Evolutionary conservation across 2,329 filamentous ascomycete genomes (phyloP).

Genomic region (Sclerotinia borealis): DNA sequence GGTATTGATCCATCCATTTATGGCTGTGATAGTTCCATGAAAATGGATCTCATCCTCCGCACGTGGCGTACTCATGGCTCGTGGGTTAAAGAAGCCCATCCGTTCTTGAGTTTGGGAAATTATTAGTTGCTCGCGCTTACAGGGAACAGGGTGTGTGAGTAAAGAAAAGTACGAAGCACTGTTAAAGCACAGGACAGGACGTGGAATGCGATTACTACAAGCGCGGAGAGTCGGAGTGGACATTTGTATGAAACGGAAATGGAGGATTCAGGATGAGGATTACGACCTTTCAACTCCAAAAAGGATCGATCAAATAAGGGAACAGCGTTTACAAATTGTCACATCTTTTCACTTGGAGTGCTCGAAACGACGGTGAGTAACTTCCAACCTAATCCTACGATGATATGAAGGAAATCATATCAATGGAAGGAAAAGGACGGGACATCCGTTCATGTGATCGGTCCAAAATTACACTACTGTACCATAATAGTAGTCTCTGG

Average conservation of each 20-base stretch:
- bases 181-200: neutral
- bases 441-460: constrained; percentile 11
- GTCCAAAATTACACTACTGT: neutral
- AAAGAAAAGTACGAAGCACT: neutral
- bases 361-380: neutral
- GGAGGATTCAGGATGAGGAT: constrained; percentile 6
- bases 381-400: neutral
- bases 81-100: neutral
- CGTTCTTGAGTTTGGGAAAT: neutral
- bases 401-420: neutral
- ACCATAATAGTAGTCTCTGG: neutral
- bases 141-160: neutral
- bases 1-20: constrained; percentile 1
- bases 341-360: neutral
- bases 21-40: neutral
- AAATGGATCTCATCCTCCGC: neutral
- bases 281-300: neutral
- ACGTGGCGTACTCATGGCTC: constrained; percentile 1
- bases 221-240: too few relatives aligned
- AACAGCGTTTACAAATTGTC: neutral
- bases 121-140: neutral
- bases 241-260: neutral
- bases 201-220: neutral
- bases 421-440: neutral
- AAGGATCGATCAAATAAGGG: neutral